Percentiles rank a stretch among this genome's conserved stretches.
phyloP scores from a whole-genome alignment of 768 basidiomycete genomes.

The Kwoniella mangroviensis region DNA sequence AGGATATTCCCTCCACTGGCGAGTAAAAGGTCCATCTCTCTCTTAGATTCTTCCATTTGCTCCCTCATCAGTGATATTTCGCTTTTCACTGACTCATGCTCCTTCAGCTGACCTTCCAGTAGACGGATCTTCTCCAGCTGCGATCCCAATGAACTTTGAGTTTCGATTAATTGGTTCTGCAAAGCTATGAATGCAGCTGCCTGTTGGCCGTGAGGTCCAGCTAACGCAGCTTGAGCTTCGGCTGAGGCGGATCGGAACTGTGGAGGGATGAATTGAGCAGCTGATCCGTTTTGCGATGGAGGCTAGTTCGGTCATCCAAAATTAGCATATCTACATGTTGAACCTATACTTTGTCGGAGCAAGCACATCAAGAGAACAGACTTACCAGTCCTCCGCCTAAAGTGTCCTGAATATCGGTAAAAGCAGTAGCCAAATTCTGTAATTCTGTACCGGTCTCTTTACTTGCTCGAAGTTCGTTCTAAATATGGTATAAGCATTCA shows the following conservation, averaged over 20 bases:
- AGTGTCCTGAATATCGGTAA: constrained; percentile 91
- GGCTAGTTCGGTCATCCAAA: constrained; percentile 33
- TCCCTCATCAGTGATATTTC: constrained; percentile 77
- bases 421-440: constrained; percentile 72
- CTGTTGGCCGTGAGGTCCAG: constrained; percentile 52
- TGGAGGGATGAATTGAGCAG: constrained; percentile 51
- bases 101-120: constrained; percentile 76
- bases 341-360: not conserved
- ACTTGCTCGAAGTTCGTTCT: constrained; percentile 90
- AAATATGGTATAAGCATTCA: not conserved
- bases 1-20: constrained; percentile 17
- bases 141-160: constrained; percentile 73
- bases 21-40: constrained; percentile 61
- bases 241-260: constrained; percentile 49
- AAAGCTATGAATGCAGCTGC: constrained; percentile 66
- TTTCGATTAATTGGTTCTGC: constrained; percentile 80
- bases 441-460: constrained; percentile 90
- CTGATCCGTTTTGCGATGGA: constrained; percentile 55
- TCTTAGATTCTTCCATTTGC: constrained; percentile 65
- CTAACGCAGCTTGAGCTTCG: constrained; percentile 45
- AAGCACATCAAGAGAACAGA: constrained; percentile 27
- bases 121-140: constrained; percentile 80
- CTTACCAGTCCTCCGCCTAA: constrained; percentile 79
- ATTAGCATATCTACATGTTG: not conserved
- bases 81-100: constrained; percentile 80